These are phyloP conservation scores for Penicillium sp. DNA, from an alignment of 2,329 filamentous ascomycete species.

Conservation along the genomic window DNA sequence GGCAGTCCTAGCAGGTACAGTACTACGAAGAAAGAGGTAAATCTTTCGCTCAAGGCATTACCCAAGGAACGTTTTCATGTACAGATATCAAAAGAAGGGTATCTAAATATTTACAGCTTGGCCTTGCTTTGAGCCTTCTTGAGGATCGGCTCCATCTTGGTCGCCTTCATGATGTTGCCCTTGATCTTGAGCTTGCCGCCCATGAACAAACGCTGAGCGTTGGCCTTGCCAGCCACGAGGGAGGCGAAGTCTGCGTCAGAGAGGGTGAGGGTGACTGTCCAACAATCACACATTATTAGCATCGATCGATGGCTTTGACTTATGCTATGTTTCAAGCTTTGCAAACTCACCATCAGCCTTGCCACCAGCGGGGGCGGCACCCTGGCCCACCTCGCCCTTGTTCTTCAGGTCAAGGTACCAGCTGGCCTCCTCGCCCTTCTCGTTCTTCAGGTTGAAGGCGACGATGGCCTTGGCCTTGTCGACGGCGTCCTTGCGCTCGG, in stretches of 20 bases:
- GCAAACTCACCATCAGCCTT: slow-evolving; percentile 75
- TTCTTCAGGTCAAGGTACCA: slow-evolving; percentile 98
- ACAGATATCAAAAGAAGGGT: slow-evolving; percentile 20
- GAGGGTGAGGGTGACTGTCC: slow-evolving; percentile 73
- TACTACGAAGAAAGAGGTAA: neutral
- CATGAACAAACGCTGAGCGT: slow-evolving; percentile 96
- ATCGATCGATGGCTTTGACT: too few species aligned
- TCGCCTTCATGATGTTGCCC: slow-evolving; percentile 97
- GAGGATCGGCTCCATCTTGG: slow-evolving; percentile 89
- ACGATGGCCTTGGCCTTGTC: slow-evolving; percentile 87
- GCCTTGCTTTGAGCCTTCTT: slow-evolving; percentile 83
- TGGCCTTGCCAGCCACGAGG: slow-evolving; percentile 82
- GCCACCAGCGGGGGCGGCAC: slow-evolving; percentile 65
- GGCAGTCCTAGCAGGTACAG: neutral
- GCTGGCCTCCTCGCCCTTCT: slow-evolving; percentile 72
- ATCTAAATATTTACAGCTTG: slow-evolving; percentile 60
- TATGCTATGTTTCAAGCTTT: too few species aligned
- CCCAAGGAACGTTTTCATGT: slow-evolving; percentile 8
- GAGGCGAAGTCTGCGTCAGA: slow-evolving; percentile 84
- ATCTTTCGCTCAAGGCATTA: neutral
- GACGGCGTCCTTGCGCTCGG: slow-evolving; percentile 82
- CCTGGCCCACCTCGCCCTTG: slow-evolving; percentile 78
- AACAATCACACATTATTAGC: too few species aligned
- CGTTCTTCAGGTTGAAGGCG: slow-evolving; percentile 90
- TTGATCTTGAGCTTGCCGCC: slow-evolving; percentile 97